Evolutionary conservation across 1,284 basidiomycete species (phyloP), one percentile per base, ranked within the genome.

Genomic region (Ceratobasidium theobromae): DNA sequence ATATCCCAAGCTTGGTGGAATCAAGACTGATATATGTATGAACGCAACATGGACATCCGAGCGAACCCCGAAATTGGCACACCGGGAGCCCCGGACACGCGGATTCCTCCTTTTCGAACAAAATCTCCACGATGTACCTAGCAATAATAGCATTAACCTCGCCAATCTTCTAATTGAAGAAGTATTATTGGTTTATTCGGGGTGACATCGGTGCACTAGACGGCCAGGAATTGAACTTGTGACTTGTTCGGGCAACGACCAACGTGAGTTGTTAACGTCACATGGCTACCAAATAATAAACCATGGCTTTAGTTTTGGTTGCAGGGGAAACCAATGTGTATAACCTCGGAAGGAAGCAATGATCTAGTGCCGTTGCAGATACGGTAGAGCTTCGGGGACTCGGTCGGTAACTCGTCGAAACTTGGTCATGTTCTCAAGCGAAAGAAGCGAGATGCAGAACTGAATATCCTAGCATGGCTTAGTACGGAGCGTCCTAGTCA

Each of bases 351-450:
- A 62, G 11, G 57, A 62, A 51, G 57, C 12, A 28, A 11, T 40
- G 18, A 16, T n/a, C 23, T 18, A 35, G 32, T 41, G 12, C 51
- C 18, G 45, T 27, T 30, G 46, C 33, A 28, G 51, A 25, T 33
- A 62, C 57, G 57, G 57, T 51, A 49, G 16, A 62, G 57, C 18
- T 48, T 62, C 57, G 55, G 55, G 41, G 28, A 58, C 55, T 58
- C 55, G 55, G 23, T 62, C 57, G 43, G 57, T 21, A 46, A 62
- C 32, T 62, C 51, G 46, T 62, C 57, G 57, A 62, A 51, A 51
- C 57, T 16, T 28, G 25, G 32, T 12, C 41, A 12, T 5, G 23
- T 9, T 21, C 9, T 21, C 6, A 14, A 21, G 43, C 43, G 18
- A 21, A 45, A 45, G 43, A 45, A 45, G 43, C 43, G 18, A 21